Percentiles rank a stretch among this genome's conserved stretches.
These are phyloP conservation scores for Diaporthe destruens DNA, from an alignment of 2,329 filamentous ascomycete species.

Conservation along the genomic window DNA sequence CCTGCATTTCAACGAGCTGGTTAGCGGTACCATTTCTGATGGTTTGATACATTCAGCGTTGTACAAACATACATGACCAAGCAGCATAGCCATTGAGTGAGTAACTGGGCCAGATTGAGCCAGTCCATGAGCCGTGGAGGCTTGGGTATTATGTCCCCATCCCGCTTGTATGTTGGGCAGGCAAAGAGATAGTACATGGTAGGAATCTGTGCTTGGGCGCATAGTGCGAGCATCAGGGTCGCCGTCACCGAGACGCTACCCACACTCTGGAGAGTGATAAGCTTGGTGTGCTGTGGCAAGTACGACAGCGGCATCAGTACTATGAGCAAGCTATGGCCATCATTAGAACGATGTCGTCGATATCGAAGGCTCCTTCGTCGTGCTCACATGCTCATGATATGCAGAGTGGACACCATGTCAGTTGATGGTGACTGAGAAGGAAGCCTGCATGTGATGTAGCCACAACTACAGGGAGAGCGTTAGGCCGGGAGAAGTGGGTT, in stretches of 20 bases:
- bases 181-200: conserved; percentile 8
- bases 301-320: conserved; percentile 1
- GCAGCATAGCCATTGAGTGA: conserved; percentile 5
- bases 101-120: conserved; percentile 1
- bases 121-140: conserved; percentile 17
- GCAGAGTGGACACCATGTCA: not conserved
- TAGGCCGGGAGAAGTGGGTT: too few relatives aligned
- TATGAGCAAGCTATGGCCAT: not conserved
- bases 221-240: conserved; percentile 1
- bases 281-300: not conserved
- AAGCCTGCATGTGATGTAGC: not conserved
- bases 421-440: not conserved
- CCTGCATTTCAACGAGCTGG: not conserved
- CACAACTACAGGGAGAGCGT: too few relatives aligned
- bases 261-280: not conserved
- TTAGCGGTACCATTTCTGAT: not conserved
- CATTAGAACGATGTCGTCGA: not conserved
- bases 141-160: not conserved
- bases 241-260: conserved; percentile 13
- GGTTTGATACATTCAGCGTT: too few relatives aligned
- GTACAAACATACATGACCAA: not conserved
- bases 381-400: conserved; percentile 7
- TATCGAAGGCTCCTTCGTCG: not conserved
- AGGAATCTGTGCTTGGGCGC: conserved; percentile 6
- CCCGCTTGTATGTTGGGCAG: not conserved